Conservation (phyloP, 352 stramenopile genomes). For the Globisporangium ultimum region DNA sequence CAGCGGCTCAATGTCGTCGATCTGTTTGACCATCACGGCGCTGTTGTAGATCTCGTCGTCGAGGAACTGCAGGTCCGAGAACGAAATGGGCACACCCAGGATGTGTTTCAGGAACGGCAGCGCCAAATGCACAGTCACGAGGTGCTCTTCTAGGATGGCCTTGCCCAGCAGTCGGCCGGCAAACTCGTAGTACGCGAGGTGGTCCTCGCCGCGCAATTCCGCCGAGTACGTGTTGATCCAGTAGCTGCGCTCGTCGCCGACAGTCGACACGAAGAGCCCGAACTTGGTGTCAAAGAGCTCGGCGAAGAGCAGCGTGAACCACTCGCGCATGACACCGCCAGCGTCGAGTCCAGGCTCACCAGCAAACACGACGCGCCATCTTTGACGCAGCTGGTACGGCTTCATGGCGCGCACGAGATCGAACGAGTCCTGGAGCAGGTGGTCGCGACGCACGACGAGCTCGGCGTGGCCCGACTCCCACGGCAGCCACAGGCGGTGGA, state of each 20-base stretch:
- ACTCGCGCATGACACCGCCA: conserved; percentile 87
- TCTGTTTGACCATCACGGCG: conserved; percentile 62
- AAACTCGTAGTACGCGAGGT: conserved; percentile 82
- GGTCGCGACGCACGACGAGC: conserved; percentile 71
- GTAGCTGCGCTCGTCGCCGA: conserved; percentile 76
- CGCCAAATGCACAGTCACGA: conserved; percentile 73
- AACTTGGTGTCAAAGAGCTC: conserved; percentile 81
- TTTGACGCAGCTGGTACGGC: conserved; percentile 76
- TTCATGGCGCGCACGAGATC: conserved; percentile 77
- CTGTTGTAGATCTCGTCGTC: conserved; percentile 84
- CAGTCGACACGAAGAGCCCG: conserved; percentile 72
- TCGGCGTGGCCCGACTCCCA: conserved; percentile 81
- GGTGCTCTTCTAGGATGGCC: conserved; percentile 81
- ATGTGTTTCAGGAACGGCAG: conserved; percentile 89
- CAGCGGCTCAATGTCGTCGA: conserved; percentile 69
- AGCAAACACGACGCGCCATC: conserved; percentile 83
- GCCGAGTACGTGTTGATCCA: conserved; percentile 81
- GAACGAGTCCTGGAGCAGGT: conserved; percentile 87
- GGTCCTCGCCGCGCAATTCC: conserved; percentile 36
- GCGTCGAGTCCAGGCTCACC: conserved; percentile 85
- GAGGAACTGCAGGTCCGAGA: conserved; percentile 88
- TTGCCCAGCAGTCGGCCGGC: conserved; percentile 82
- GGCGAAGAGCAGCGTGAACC: conserved; percentile 82
- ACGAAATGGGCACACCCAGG: conserved; percentile 82
- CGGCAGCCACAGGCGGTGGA: conserved; percentile 73